Base-by-base conservation (phyloP, 2,329 filamentous ascomycete species). In the Ophiostoma angusticollis region DNA sequence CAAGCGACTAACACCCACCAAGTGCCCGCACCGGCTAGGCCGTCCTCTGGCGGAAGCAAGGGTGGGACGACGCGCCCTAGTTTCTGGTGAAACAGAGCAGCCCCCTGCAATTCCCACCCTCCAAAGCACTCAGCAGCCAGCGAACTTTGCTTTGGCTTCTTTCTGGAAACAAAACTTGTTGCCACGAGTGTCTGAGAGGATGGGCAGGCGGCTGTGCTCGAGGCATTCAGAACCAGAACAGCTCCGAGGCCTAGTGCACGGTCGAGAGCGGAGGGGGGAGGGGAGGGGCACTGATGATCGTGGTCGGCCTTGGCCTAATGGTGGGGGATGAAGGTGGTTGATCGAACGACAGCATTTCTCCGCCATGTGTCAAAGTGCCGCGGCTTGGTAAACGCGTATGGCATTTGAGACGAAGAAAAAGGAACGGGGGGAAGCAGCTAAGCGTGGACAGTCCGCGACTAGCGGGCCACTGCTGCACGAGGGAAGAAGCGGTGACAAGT, bases 61-160 rank as follows among this genome's bases (percentile, higher is more conserved):
- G 28, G 33, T 43, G 36, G 40, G 28, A 43, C 32, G 43, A 41
- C 28, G 35, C 35, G 33, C 30, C 33, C 45, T 43, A 42, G 45
- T 42, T 34, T 19, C 34, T 65, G 58, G 62, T 70, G 68, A 71
- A 71, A 71, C 68, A 63, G 55, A 53, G 59, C 50, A 41, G 48
- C 61, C n/a, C 63, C 66, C 61, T 69, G 64, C 50, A 62, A 64
- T 63, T 62, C 58, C 63, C 55, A 55, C 50, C 50, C 46, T 54
- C 36, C 44, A n/a, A n/a, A n/a, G n/a, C n/a, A n/a, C n/a, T n/a
- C 33, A 40, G 23, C 35, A 35, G 28, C 13, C 8, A n/a, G 29
- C 14, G 19, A n/a, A 24, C 24, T 35, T n/a, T 11, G 37, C n/a
- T n/a, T n/a, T n/a, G n/a, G n/a, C n/a, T 23, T 39, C 32, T 31